Percentiles rank a stretch among this genome's conserved stretches.
These are phyloP conservation scores for Lasiodiplodia citricola DNA, from an alignment of 2,329 filamentous ascomycete genomes.

Conservation along the genomic window DNA sequence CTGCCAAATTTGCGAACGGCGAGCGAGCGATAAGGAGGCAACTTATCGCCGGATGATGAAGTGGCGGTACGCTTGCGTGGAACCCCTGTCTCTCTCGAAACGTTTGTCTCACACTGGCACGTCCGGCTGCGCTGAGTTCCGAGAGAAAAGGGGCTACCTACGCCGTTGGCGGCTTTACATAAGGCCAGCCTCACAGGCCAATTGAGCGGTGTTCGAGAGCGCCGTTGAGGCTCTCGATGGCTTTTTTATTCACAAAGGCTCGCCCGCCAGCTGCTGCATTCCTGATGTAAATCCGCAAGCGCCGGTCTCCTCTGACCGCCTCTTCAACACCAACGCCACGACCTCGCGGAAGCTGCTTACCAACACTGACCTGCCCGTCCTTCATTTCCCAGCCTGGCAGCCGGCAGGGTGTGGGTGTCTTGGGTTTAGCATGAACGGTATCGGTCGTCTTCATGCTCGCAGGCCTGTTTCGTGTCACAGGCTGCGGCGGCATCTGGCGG, in stretches of 20 bases:
- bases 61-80: constrained; percentile 25
- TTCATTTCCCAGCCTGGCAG: constrained; percentile 20
- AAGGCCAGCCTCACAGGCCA: constrained; percentile 20
- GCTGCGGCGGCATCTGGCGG: neutral
- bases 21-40: constrained; percentile 20
- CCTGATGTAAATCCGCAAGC: neutral
- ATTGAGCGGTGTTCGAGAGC: neutral
- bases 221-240: constrained; percentile 9
- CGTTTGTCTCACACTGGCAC: constrained; percentile 23
- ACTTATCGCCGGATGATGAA: constrained; percentile 26
- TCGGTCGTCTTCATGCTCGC: constrained; percentile 12
- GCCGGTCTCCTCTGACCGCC: neutral
- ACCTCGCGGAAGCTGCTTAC: neutral
- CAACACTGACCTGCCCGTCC: constrained; percentile 16
- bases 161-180: constrained; percentile 26
- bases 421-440: constrained; percentile 25
- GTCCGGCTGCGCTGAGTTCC: constrained; percentile 10
- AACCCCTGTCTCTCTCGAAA: constrained; percentile 23
- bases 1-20: constrained; percentile 16
- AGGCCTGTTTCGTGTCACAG: neutral
- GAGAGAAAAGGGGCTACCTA: constrained; percentile 22
- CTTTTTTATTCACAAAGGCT: constrained; percentile 8
- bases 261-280: neutral
- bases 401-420: constrained; percentile 19
- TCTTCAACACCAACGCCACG: neutral